Evolutionary conservation across 1,139 yeast genomes (phyloP).

Genomic region (Pichia sp.): DNA sequence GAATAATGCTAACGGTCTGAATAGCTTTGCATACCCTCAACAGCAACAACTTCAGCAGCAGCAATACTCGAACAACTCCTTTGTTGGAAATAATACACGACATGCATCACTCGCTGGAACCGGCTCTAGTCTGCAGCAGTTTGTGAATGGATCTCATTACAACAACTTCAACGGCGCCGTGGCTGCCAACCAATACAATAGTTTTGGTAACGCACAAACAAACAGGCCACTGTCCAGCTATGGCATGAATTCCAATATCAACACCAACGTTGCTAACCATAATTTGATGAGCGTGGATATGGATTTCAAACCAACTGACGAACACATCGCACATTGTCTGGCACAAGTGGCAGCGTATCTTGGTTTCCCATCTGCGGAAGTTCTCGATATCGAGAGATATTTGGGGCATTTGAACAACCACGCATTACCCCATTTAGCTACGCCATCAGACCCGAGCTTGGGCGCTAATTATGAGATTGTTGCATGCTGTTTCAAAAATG

Average conservation of each 20-base stretch:
- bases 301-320: conserved; percentile 5
- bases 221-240: too few relatives aligned
- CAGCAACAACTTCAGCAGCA: too few relatives aligned
- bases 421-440: conserved; percentile 26
- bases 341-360: conserved; percentile 17
- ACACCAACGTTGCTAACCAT: too few relatives aligned
- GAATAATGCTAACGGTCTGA: conserved; percentile 2
- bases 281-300: too few relatives aligned
- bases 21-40: too few relatives aligned
- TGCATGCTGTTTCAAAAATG: conserved; percentile 79
- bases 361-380: conserved; percentile 19
- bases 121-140: too few relatives aligned
- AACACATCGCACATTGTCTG: conserved; percentile 4
- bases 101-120: too few relatives aligned
- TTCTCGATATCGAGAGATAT: conserved; percentile 18
- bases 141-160: not conserved
- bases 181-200: not conserved
- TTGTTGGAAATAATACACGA: too few relatives aligned
- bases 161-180: not conserved
- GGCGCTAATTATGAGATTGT: conserved; percentile 35
- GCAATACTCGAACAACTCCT: conserved; percentile 2
- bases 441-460: conserved; percentile 14
- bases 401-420: conserved; percentile 17
- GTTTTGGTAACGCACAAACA: too few relatives aligned
- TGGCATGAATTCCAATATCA: too few relatives aligned